Percentiles rank a stretch among this genome's conserved stretches.
Evolutionary conservation across 805 yeast species (phyloP).

Genomic region (Jamesozyma rosinii): DNA sequence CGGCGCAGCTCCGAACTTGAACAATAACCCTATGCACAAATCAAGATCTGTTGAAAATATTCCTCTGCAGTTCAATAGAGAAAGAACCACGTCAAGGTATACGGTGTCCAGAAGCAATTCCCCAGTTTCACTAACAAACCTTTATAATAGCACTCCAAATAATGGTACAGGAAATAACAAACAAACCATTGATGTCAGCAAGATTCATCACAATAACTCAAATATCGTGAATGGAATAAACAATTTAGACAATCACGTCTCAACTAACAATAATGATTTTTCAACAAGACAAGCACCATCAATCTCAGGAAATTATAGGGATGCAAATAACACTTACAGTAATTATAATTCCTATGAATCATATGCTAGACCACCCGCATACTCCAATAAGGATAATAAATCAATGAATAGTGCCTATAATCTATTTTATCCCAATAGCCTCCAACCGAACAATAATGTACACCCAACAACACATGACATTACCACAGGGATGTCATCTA

Average conservation of each 20-base stretch:
- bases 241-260: not conserved
- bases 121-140: not conserved
- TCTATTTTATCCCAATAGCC: not conserved
- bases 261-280: not conserved
- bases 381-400: not conserved
- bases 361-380: not conserved
- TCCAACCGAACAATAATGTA: not conserved
- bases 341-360: not conserved
- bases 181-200: not conserved
- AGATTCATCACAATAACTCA: not conserved
- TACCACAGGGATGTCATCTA: not conserved
- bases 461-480: not conserved
- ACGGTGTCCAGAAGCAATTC: not conserved
- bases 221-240: not conserved
- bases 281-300: not conserved
- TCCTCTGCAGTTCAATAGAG: not conserved
- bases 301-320: not conserved
- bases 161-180: no score
- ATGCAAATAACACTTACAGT: not conserved
- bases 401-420: not conserved
- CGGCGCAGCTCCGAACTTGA: slow-evolving; percentile 11
- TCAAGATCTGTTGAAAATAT: not conserved
- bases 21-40: not conserved
- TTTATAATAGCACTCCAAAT: not conserved
- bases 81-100: not conserved